phyloP scores from a whole-genome alignment of 306 rosid species.

The Chamaecrista fasciculata region DNA sequence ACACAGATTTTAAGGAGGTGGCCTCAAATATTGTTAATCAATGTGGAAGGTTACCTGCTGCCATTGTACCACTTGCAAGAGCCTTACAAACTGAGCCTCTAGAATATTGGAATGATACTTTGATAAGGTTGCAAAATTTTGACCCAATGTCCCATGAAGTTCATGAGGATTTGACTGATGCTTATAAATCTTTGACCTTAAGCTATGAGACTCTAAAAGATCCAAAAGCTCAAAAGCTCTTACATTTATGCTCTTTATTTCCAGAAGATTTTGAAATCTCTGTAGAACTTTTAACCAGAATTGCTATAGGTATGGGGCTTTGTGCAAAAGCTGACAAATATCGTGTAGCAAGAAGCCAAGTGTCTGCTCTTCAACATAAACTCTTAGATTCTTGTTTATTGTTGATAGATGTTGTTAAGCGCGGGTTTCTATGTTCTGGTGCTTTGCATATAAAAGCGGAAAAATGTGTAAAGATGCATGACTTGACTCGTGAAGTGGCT shows the following conservation, averaged over 20 bases:
- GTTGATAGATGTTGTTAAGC: too few relatives aligned
- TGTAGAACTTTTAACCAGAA: slow-evolving; percentile 11
- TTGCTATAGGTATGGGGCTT: background rate
- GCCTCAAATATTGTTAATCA: background rate
- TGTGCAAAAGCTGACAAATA: background rate
- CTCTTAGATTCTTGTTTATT: slow-evolving; percentile 21
- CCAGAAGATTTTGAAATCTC: slow-evolving; percentile 19
- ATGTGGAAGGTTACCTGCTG: background rate
- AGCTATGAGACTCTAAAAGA: slow-evolving; percentile 19
- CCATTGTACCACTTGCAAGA: background rate
- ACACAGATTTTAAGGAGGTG: background rate
- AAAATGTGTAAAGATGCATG: slow-evolving; percentile 27
- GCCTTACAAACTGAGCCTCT: background rate
- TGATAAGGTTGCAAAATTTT: background rate
- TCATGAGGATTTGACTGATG: background rate
- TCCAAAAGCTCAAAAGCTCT: background rate
- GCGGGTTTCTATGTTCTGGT: too few relatives aligned
- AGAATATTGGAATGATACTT: background rate
- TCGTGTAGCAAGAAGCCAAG: background rate
- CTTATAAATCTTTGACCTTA: background rate
- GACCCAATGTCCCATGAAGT: background rate
- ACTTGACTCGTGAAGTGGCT: slow-evolving; percentile 17
- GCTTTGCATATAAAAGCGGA: too few relatives aligned
- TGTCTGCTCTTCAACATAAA: background rate
- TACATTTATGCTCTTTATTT: slow-evolving; percentile 21